Evolutionary conservation across 352 stramenopile species (phyloP), one percentile per base, ranked within the genome.

Genomic region (Globisporangium heterothallicum): DNA sequence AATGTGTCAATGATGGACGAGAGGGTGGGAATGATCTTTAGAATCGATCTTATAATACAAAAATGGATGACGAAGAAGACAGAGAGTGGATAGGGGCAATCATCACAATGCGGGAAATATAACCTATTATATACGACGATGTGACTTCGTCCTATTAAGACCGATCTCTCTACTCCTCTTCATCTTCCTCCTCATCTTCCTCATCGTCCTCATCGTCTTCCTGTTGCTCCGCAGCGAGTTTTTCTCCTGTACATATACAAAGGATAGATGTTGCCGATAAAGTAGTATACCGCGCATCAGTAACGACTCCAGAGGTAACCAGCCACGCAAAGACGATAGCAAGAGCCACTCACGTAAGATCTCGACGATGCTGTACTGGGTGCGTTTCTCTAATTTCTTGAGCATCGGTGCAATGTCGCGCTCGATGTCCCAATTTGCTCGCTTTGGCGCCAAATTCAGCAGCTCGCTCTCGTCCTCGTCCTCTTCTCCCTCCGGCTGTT

Each of bases 351-450:
- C 71, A 92, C 82, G 80, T 18, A 94, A 47, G 55, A 94, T 91
- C 63, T 94, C 81, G 26, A 92, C 84, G 49, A 94, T 88, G 24
- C 78, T 71, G 53, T 92, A 82, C 58, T 93, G 84, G 38, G 84
- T 94, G 57, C 84, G 79, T 26, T 74, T 74, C 59, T 94, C 84
- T 16, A 94, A 66, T 53, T 88, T 94, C 63, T 90, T 88, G 29
- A 94, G 71, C 76, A 92, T 86, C 10, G 84, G 84, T 18, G 79
- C 84, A 50, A 94, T 88, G 43, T 92, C 82, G 24, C 84, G 78
- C 56, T 93, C 82, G 52, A 94, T 88, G 49, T 94, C 84, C 81
- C 82, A 94, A 50, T 92, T 94, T 18, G 82, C 81, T 19, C 80
- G 81, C 65, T 92, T 92, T 1, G 84, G 81, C 19, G 84, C 84